Evolutionary conservation across 305 asterid genomes (phyloP).

Genomic region (Solanum hybrid): DNA sequence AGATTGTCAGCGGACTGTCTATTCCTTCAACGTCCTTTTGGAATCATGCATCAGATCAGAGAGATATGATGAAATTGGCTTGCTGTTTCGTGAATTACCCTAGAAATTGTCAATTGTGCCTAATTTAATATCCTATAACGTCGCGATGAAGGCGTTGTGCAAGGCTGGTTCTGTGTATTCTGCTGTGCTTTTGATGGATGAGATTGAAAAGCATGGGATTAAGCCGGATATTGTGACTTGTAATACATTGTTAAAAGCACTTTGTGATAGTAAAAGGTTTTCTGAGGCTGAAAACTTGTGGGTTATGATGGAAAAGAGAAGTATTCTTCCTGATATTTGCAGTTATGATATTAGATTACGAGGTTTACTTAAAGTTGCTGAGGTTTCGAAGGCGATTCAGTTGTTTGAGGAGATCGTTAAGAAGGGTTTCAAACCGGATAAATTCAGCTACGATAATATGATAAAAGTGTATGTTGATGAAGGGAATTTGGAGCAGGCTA

Average conservation of each 20-base stretch:
- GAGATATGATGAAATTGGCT: slow-evolving; percentile 9
- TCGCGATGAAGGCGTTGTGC: slow-evolving; percentile 27
- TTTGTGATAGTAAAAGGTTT: slow-evolving; percentile 11
- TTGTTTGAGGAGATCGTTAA: slow-evolving; percentile 24
- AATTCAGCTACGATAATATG: slow-evolving; percentile 24
- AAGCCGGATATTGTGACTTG: slow-evolving; percentile 21
- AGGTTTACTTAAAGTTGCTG: slow-evolving; percentile 21
- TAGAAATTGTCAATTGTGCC: slow-evolving; percentile 25
- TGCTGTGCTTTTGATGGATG: slow-evolving; percentile 27
- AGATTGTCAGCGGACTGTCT: slow-evolving; percentile 29
- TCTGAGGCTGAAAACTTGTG: slow-evolving; percentile 36
- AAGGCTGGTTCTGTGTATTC: slow-evolving; percentile 20
- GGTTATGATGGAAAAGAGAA: slow-evolving; percentile 34
- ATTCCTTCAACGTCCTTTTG: slow-evolving; percentile 40
- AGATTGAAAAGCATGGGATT: slow-evolving; percentile 22
- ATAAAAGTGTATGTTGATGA: slow-evolving; percentile 24
- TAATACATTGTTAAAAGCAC: slow-evolving; percentile 19
- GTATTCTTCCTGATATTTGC: slow-evolving; percentile 19
- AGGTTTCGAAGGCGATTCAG: slow-evolving; percentile 21
- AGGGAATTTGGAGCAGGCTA: slow-evolving; percentile 29
- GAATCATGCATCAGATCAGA: slow-evolving; percentile 24
- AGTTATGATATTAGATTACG: slow-evolving; percentile 31
- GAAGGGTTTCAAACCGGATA: slow-evolving; percentile 23
- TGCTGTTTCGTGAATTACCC: slow-evolving; percentile 30
- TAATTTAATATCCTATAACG: slow-evolving; percentile 26